Percentiles rank a stretch among this genome's conserved stretches.
phyloP scores from a whole-genome alignment of 177 flowering plant species.

The Tripterygium wilfordii region DNA sequence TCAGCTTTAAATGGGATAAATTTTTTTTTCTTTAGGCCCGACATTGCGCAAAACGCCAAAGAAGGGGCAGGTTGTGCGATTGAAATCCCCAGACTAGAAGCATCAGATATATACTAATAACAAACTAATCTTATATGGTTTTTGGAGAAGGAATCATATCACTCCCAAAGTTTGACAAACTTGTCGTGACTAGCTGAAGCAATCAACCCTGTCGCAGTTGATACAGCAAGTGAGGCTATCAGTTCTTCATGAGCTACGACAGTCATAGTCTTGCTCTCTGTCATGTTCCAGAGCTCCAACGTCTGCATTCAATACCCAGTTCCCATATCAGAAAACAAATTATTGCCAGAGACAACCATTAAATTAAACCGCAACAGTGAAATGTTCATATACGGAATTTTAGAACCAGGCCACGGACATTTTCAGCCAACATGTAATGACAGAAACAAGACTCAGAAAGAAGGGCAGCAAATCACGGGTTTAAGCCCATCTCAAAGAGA shows the following conservation, averaged over 20 bases:
- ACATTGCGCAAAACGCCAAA: too few species aligned
- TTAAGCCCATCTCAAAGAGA: too few species aligned
- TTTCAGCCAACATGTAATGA: too few species aligned
- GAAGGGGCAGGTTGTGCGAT: neutral
- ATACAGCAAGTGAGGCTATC: slow-evolving; percentile 55
- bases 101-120: neutral
- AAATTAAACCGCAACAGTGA: too few species aligned
- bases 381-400: too few species aligned
- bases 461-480: too few species aligned
- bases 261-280: slow-evolving; percentile 67
- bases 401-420: too few species aligned
- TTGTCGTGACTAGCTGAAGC: slow-evolving; percentile 86
- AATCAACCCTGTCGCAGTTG: slow-evolving; percentile 52
- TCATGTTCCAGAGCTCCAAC: slow-evolving; percentile 75
- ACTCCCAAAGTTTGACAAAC: slow-evolving; percentile 71
- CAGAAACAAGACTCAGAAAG: neutral
- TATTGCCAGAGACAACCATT: too few species aligned
- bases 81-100: slow-evolving; percentile 3
- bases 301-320: slow-evolving; percentile 29
- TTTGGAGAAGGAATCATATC: slow-evolving; percentile 6
- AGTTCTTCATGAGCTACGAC: slow-evolving; percentile 59
- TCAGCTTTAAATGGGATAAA: too few species aligned
- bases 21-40: too few species aligned
- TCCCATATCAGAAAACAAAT: neutral
- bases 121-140: neutral